Evolutionary conservation across 2,329 filamentous ascomycete genomes (phyloP).

Genomic region (Stagonosporopsis vannaccii): DNA sequence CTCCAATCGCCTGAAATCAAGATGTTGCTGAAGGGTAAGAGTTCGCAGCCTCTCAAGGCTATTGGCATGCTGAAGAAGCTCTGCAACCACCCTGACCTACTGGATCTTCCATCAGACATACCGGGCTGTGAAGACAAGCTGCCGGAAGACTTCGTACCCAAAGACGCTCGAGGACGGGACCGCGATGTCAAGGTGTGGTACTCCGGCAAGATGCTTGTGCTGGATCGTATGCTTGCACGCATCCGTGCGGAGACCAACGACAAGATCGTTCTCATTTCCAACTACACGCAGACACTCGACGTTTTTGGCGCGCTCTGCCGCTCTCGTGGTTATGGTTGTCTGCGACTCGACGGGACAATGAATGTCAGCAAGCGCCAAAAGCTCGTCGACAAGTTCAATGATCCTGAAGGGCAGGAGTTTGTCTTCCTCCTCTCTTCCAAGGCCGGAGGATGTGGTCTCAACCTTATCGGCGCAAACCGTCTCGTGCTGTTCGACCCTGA

Average conservation of each 20-base stretch:
- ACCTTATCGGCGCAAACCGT: constrained; percentile 92
- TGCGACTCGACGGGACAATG: constrained; percentile 96
- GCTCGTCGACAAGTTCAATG: constrained; percentile 96
- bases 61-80: constrained; percentile 98
- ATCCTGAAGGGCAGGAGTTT: constrained; percentile 88
- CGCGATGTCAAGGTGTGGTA: constrained; percentile 95
- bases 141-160: constrained; percentile 87
- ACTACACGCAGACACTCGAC: constrained; percentile 96
- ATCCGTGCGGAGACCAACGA: constrained; percentile 97
- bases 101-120: constrained; percentile 82
- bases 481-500: constrained; percentile 92
- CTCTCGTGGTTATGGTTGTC: constrained; percentile 79
- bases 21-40: constrained; percentile 88
- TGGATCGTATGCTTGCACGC: constrained; percentile 96
- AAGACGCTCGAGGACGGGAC: constrained; percentile 85
- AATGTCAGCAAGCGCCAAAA: constrained; percentile 97
- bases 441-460: constrained; percentile 94
- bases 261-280: constrained; percentile 98
- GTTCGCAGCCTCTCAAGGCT: constrained; percentile 93
- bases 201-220: constrained; percentile 96
- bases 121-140: constrained; percentile 84
- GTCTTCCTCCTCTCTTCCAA: constrained; percentile 97
- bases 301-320: constrained; percentile 92
- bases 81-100: constrained; percentile 95
- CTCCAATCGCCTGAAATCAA: constrained; percentile 95